phyloP scores from a whole-genome alignment of 345 rosid species.

The Microcos paniculata region DNA sequence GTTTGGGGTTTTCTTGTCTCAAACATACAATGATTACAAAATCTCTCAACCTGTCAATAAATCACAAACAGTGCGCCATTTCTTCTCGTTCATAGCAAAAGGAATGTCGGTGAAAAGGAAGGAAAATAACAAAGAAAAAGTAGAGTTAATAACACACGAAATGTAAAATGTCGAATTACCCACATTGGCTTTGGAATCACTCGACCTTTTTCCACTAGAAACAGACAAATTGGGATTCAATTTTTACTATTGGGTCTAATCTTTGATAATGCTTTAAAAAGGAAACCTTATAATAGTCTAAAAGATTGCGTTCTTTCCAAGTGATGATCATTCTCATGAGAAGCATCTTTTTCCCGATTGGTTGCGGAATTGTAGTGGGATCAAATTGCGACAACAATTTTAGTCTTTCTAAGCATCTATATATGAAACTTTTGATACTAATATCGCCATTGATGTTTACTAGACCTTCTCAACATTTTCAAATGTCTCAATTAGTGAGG shows the following conservation, averaged over 20 bases:
- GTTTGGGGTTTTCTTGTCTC: conserved; percentile 12
- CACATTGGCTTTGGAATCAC: not conserved
- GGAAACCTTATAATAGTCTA: not conserved
- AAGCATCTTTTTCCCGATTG: conserved; percentile 1
- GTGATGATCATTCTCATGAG: not conserved
- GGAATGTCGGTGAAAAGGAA: conserved; percentile 12
- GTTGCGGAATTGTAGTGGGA: not conserved
- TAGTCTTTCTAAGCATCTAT: conserved; percentile 2
- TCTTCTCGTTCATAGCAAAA: conserved; percentile 24
- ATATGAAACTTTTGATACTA: not conserved
- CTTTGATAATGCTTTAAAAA: not conserved
- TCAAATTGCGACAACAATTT: conserved; percentile 7
- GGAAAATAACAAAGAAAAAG: not conserved
- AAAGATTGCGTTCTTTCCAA: not conserved
- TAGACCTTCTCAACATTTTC: not conserved
- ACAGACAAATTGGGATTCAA: conserved; percentile 5
- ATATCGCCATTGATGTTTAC: not conserved
- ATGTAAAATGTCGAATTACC: not conserved
- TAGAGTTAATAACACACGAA: not conserved
- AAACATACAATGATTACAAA: conserved; percentile 16
- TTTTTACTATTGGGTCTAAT: not conserved
- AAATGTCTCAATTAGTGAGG: not conserved
- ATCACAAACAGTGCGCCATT: not conserved
- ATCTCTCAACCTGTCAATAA: conserved; percentile 8
- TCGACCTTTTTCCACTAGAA: not conserved